phyloP scores from a whole-genome alignment of 75 land plant species.

The Pinus taeda region DNA sequence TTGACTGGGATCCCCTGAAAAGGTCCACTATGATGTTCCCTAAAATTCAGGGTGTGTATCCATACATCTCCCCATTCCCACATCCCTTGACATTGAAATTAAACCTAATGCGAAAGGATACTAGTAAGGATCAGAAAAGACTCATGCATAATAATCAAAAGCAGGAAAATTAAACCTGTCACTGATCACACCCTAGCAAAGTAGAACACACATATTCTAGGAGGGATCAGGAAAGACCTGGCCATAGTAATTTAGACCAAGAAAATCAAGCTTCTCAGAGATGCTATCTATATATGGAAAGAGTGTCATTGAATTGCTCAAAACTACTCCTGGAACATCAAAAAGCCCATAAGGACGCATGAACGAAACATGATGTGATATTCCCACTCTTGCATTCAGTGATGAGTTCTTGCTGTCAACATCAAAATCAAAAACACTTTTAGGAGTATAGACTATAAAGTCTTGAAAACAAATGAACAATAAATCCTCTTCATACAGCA shows the following conservation, averaged over 20 bases:
- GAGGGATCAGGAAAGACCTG: conserved; percentile 52
- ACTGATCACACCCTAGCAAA: background rate
- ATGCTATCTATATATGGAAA: conserved; percentile 85
- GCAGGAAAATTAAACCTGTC: background rate
- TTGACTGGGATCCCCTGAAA: too few species aligned
- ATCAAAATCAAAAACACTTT: conserved; percentile 5
- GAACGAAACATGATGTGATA: conserved; percentile 98
- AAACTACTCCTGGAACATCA: conserved; percentile 74
- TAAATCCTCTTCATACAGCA: conserved; percentile 1
- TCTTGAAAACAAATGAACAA: background rate
- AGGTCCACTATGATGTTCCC: too few species aligned
- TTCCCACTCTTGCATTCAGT: conserved; percentile 60
- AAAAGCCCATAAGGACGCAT: conserved; percentile 97
- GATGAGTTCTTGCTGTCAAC: conserved; percentile 30
- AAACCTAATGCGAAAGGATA: background rate
- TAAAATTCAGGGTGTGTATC: too few species aligned
- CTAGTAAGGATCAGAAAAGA: background rate
- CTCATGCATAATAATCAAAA: background rate
- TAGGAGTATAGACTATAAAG: background rate
- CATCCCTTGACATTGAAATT: too few species aligned
- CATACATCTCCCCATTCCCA: too few species aligned
- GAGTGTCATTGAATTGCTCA: conserved; percentile 73
- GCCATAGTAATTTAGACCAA: conserved; percentile 98
- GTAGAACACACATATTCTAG: background rate
- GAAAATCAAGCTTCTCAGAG: conserved; percentile 78